Evolutionary conservation across 23 red algal species (phyloP).

Genomic region (Chondrus crispus): DNA sequence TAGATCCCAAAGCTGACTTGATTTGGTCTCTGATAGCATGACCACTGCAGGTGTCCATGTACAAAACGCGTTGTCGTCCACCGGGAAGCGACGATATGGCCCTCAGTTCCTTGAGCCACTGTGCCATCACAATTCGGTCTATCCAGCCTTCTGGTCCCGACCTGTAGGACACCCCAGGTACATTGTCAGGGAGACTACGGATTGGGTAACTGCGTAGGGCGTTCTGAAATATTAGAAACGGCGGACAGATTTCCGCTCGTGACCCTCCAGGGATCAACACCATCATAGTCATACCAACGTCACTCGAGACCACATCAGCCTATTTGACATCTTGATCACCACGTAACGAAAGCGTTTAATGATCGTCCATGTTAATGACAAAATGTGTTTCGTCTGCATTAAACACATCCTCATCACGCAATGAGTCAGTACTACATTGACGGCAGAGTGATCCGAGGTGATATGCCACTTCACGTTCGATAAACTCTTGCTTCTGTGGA

Average conservation of each 20-base stretch:
- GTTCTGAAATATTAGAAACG: constrained; percentile 26
- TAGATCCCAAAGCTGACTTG: not conserved
- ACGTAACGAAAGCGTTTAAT: not conserved
- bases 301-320: not conserved
- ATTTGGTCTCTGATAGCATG: not conserved
- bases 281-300: constrained; percentile 16
- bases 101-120: not conserved
- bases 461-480: not conserved
- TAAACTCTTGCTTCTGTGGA: not conserved
- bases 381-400: constrained; percentile 33
- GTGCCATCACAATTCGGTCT: not conserved
- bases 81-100: not conserved
- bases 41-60: not conserved
- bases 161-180: not conserved
- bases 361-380: constrained; percentile 28
- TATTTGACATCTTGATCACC: not conserved
- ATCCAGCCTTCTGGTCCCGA: constrained; percentile 15
- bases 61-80: constrained; percentile 19
- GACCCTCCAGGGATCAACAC: not conserved
- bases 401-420: not conserved
- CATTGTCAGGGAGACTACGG: not conserved
- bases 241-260: not conserved
- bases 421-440: not conserved
- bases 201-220: not conserved
- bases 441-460: not conserved